Percentiles rank a stretch among this genome's conserved stretches.
These are phyloP conservation scores for Colletotrichum paranaense DNA, from an alignment of 2,329 filamentous ascomycete genomes.

Conservation along the genomic window DNA sequence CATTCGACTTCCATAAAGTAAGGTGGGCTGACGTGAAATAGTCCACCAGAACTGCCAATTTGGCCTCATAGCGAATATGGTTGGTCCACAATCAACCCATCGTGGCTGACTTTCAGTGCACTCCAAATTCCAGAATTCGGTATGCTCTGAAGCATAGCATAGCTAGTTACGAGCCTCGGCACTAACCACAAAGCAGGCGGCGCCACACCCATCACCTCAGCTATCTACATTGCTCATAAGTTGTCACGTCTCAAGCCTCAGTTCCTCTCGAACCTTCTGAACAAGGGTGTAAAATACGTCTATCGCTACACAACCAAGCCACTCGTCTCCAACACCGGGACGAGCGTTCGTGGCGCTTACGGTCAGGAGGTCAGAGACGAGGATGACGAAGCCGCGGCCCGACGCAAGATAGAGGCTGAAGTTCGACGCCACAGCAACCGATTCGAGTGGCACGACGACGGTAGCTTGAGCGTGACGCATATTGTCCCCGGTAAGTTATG, in stretches of 20 bases:
- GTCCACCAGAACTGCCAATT: slow-evolving; percentile 49
- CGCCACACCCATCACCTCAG: slow-evolving; percentile 48
- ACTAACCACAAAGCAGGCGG: slow-evolving; percentile 39
- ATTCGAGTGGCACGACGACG: slow-evolving; percentile 48
- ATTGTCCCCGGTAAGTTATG: slow-evolving; percentile 41
- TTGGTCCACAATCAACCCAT: slow-evolving; percentile 50
- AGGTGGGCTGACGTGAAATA: not conserved
- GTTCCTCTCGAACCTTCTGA: slow-evolving; percentile 42
- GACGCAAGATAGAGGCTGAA: slow-evolving; percentile 45
- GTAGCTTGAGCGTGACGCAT: slow-evolving; percentile 48
- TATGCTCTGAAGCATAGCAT: slow-evolving; percentile 41
- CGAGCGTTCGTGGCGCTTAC: slow-evolving; percentile 45
- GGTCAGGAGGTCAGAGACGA: slow-evolving; percentile 41
- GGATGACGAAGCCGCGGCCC: slow-evolving; percentile 40
- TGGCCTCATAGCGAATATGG: slow-evolving; percentile 51
- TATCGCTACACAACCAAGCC: slow-evolving; percentile 43
- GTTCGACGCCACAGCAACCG: slow-evolving; percentile 46
- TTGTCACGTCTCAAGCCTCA: slow-evolving; percentile 42
- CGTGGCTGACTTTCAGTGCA: slow-evolving; percentile 48
- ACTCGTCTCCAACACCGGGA: slow-evolving; percentile 45
- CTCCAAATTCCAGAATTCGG: slow-evolving; percentile 36
- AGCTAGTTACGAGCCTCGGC: not conserved
- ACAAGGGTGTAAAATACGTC: slow-evolving; percentile 45
- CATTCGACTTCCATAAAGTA: too few relatives aligned
- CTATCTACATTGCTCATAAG: slow-evolving; percentile 42